These are phyloP conservation scores for Porcisia deanei DNA, from an alignment of 208 protist species.

Conservation along the genomic window DNA sequence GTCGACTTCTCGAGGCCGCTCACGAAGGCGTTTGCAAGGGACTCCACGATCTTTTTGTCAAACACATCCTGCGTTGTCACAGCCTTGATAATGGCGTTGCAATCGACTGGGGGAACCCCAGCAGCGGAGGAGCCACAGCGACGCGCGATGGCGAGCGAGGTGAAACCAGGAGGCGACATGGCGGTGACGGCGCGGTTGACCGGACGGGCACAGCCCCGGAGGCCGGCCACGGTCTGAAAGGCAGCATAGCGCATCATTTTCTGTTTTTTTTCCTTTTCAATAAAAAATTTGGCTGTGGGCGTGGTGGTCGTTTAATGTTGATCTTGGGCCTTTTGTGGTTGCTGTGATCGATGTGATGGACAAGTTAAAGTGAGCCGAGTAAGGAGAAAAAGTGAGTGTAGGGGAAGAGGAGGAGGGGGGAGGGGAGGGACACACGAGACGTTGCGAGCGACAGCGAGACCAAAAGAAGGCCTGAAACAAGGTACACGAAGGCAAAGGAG, in stretches of 20 bases:
- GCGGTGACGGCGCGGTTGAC: not conserved
- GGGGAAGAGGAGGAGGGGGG: not conserved
- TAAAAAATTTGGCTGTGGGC: too few relatives aligned
- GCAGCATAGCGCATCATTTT: slow-evolving; percentile 42
- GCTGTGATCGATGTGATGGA: too few relatives aligned
- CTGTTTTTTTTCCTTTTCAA: not conserved
- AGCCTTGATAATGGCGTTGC: slow-evolving; percentile 27
- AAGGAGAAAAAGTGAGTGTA: not conserved
- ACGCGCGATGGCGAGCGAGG: not conserved
- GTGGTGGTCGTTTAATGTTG: not conserved
- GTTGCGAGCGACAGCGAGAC: not conserved
- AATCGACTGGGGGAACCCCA: slow-evolving; percentile 19
- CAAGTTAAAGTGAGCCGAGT: not conserved
- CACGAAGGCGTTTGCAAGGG: slow-evolving; percentile 42
- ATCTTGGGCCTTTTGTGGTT: not conserved
- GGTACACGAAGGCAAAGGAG: not conserved
- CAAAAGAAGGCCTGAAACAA: too few relatives aligned
- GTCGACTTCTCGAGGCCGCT: slow-evolving; percentile 41
- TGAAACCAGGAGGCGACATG: not conserved
- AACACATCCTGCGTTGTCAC: slow-evolving; percentile 53
- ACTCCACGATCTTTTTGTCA: slow-evolving; percentile 41
- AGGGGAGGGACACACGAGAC: not conserved
- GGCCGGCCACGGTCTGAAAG: slow-evolving; percentile 12
- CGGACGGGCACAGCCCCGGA: not conserved
- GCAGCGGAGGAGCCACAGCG: slow-evolving; percentile 5